Evolutionary conservation across 1,139 yeast species (phyloP), one percentile per base, ranked within the genome.

Genomic region (Spencermartinsiella ligniputridi): DNA sequence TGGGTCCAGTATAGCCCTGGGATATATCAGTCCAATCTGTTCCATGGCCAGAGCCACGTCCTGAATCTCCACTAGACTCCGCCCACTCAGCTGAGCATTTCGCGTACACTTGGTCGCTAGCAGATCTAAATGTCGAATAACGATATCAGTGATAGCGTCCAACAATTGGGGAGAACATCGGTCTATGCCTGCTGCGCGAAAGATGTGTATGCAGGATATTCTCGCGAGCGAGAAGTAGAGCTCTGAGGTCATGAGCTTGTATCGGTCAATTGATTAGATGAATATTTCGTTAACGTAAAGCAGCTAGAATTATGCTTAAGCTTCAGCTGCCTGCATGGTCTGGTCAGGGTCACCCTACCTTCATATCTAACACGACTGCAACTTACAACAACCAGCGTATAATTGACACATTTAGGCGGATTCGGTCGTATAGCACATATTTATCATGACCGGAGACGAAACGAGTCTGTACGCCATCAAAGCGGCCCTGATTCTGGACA

Each of bases 401-500:
- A n/a, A n/a, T n/a, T n/a, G n/a, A n/a, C n/a, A n/a, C n/a, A n/a
- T n/a, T n/a, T n/a, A n/a, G n/a, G n/a, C n/a, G n/a, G n/a, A n/a
- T n/a, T n/a, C n/a, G n/a, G n/a, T n/a, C n/a, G n/a, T n/a, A n/a
- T n/a, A n/a, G n/a, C n/a, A n/a, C n/a, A n/a, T n/a, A n/a, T n/a
- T n/a, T n/a, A n/a, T n/a, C n/a, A 42, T 45, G 52, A 42, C 48
- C 33, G 46, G 50, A 49, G 47, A 50, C 40, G 61, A 55, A 40
- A 51, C 57, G 29, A 54, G 58, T 38, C 74, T 89, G 51, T 88
- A 90, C 68, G 74, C 96, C 11, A 78, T 89, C 41, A 76, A 83
- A 38, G 90, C 95, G 3, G 74, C 83, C 42, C 69, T 89, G 56
- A 78, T 90, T 56, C 77, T 92, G 56, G 97, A 90, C 65, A 79